Conservation (phyloP, 1,284 basidiomycete genomes). For the Termitomyces sp. region DNA sequence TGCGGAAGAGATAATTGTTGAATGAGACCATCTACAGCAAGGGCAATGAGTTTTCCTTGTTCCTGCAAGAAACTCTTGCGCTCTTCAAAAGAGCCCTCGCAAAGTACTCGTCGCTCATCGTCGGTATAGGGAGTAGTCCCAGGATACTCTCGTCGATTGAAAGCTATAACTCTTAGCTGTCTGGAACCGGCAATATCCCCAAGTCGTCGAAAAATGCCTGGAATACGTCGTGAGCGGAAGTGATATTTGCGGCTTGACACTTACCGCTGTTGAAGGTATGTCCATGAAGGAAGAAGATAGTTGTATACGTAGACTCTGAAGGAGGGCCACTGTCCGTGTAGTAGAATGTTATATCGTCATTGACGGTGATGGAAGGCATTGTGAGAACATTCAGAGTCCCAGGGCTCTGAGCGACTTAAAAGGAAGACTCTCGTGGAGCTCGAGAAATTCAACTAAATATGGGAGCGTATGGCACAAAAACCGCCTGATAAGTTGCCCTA, state of each 20-base stretch:
- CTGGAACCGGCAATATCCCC: conserved; percentile 12
- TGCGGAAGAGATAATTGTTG: conserved; percentile 10
- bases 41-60: conserved; percentile 18
- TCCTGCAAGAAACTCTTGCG: conserved; percentile 13
- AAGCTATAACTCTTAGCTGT: conserved; percentile 18
- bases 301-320: conserved; percentile 12
- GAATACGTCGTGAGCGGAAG: neutral
- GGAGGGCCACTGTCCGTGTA: conserved; percentile 13
- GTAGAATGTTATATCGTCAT: neutral
- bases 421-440: too few species aligned
- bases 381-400: too few species aligned
- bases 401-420: too few species aligned
- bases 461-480: too few species aligned
- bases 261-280: conserved; percentile 20
- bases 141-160: conserved; percentile 23
- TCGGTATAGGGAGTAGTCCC: conserved; percentile 18
- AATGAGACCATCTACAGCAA: conserved; percentile 20
- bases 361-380: neutral
- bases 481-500: too few species aligned
- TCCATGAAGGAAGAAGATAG: conserved; percentile 21
- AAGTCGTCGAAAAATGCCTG: conserved; percentile 20
- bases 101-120: conserved; percentile 11
- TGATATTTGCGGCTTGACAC: neutral
- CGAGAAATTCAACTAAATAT: too few species aligned
- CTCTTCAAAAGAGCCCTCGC: conserved; percentile 11